Percentiles rank a stretch among this genome's conserved stretches.
These are phyloP conservation scores for Gautieria morchelliformis DNA, from an alignment of 768 basidiomycete genomes.

Conservation along the genomic window DNA sequence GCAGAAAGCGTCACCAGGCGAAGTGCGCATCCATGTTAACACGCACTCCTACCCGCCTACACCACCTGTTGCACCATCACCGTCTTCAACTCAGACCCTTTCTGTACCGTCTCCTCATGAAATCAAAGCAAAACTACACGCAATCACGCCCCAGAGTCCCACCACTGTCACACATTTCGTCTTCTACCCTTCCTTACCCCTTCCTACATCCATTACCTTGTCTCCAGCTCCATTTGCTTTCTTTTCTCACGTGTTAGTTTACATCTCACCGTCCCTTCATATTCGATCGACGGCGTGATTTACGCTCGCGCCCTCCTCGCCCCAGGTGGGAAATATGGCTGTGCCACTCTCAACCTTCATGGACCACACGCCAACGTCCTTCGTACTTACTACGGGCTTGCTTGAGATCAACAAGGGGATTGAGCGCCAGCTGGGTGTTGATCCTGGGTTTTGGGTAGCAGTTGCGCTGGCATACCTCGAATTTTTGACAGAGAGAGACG, in stretches of 20 bases:
- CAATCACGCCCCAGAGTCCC: not conserved
- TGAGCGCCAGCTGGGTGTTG: constrained; percentile 53
- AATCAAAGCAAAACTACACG: constrained; percentile 22
- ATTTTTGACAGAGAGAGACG: constrained; percentile 71
- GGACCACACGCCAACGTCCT: constrained; percentile 61
- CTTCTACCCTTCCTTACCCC: constrained; percentile 11
- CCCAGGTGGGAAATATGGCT: not conserved
- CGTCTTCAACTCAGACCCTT: not conserved
- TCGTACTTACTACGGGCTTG: constrained; percentile 49
- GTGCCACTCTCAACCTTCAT: constrained; percentile 55
- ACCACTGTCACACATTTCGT: constrained; percentile 9
- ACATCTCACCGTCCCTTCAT: not conserved
- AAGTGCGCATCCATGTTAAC: constrained; percentile 19
- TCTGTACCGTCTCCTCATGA: constrained; percentile 19
- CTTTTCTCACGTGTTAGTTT: constrained; percentile 2
- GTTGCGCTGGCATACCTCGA: constrained; percentile 67
- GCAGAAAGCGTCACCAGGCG: not conserved
- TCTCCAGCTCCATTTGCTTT: constrained; percentile 6
- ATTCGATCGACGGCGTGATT: constrained; percentile 9
- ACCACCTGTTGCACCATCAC: constrained; percentile 16
- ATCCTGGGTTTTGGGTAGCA: constrained; percentile 70
- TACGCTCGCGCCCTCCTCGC: constrained; percentile 1
- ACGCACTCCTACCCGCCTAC: constrained; percentile 29
- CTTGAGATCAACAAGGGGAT: constrained; percentile 54
- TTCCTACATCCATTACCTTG: not conserved